These are phyloP conservation scores for Phytophthora foliorum DNA, from an alignment of 352 stramenopile genomes.

Conservation along the genomic window DNA sequence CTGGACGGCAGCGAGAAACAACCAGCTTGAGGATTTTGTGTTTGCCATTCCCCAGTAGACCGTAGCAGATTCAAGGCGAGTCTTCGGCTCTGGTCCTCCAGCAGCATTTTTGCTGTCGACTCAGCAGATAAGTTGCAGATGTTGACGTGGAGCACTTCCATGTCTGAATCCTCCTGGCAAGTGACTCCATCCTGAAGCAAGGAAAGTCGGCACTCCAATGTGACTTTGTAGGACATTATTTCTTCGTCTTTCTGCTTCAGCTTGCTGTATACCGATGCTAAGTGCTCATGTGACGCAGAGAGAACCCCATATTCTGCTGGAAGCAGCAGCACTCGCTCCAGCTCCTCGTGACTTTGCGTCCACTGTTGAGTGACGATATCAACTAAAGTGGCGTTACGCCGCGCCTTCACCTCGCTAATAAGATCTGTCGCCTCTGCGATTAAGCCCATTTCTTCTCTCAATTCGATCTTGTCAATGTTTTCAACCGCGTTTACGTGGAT, in stretches of 20 bases:
- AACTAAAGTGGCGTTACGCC: not conserved
- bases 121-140: not conserved
- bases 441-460: not conserved
- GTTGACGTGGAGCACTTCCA: not conserved
- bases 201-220: not conserved
- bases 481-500: slow-evolving; percentile 1
- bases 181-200: too few species aligned
- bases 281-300: not conserved
- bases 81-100: not conserved
- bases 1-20: too few species aligned
- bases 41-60: not conserved
- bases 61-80: not conserved
- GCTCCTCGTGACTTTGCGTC: not conserved
- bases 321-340: not conserved
- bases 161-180: not conserved
- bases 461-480: not conserved
- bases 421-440: not conserved
- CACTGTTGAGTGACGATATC: slow-evolving; percentile 1
- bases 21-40: not conserved
- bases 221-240: not conserved
- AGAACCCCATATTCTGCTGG: not conserved
- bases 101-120: not conserved
- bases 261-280: not conserved
- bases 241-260: not conserved
- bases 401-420: not conserved